A percentile compares a stretch with the other conserved stretches of the same genome.
These are phyloP conservation scores for Digitaria exilis DNA, from an alignment of 202 grass and related monocot genomes.

Conservation along the genomic window DNA sequence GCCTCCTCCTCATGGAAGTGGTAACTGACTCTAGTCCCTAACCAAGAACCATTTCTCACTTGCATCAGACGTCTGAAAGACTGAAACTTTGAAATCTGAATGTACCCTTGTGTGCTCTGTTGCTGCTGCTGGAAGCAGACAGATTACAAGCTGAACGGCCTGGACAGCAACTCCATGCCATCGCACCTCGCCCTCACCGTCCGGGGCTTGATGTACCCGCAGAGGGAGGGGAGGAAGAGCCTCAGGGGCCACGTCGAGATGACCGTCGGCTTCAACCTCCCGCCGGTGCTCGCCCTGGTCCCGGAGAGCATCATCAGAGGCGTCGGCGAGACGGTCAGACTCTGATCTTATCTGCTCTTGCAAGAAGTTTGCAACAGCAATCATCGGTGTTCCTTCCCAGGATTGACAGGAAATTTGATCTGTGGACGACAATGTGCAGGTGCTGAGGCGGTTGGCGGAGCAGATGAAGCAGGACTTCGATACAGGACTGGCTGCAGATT, in stretches of 20 bases:
- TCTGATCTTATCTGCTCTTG: neutral
- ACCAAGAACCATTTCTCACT: neutral
- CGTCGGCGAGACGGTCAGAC: slow-evolving; percentile 65
- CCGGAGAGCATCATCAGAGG: slow-evolving; percentile 68
- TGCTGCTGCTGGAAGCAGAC: slow-evolving; percentile 55
- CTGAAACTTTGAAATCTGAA: too few relatives aligned
- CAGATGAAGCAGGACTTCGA: slow-evolving; percentile 81
- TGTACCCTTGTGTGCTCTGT: neutral
- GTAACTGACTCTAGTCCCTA: neutral
- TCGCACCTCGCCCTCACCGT: slow-evolving; percentile 72
- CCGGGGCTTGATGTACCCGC: slow-evolving; percentile 73
- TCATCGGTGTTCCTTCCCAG: neutral
- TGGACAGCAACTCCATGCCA: slow-evolving; percentile 57
- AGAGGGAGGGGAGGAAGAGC: slow-evolving; percentile 55
- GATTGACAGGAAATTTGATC: neutral
- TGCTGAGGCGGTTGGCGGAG: slow-evolving; percentile 62
- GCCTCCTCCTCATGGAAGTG: slow-evolving; percentile 75
- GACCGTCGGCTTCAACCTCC: slow-evolving; percentile 69
- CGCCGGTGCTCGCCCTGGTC: slow-evolving; percentile 68
- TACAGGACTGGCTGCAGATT: slow-evolving; percentile 56
- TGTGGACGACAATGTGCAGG: slow-evolving; percentile 41
- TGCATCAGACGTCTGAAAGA: too few relatives aligned
- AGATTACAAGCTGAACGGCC: slow-evolving; percentile 76
- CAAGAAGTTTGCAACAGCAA: neutral
- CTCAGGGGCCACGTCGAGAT: slow-evolving; percentile 75